Conservation (phyloP, 2,329 filamentous ascomycete species). For the Stagonosporopsis chrysanthemi region DNA sequence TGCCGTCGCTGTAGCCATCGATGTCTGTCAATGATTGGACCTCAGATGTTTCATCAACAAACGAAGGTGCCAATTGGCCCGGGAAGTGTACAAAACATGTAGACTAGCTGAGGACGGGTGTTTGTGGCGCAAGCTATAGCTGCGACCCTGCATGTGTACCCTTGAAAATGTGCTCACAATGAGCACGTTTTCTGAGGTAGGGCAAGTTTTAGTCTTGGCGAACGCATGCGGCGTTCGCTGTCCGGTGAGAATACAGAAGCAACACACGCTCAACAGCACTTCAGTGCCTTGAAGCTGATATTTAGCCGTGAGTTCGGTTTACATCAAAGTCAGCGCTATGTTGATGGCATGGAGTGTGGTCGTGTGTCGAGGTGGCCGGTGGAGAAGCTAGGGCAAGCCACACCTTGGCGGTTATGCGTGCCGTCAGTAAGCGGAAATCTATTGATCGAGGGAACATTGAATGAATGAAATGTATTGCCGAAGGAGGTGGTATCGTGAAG, state of each 20-base stretch:
- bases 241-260: slow-evolving; percentile 21
- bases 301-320: not conserved
- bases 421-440: not conserved
- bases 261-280: slow-evolving; percentile 8
- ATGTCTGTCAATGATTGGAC: slow-evolving; percentile 3
- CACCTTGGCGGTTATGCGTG: not conserved
- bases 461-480: not conserved
- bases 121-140: slow-evolving; percentile 39
- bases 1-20: not conserved
- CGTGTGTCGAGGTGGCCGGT: not conserved
- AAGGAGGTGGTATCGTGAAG: slow-evolving; percentile 10
- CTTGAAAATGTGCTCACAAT: slow-evolving; percentile 34
- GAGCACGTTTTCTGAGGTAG: slow-evolving; percentile 42
- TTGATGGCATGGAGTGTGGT: not conserved
- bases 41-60: not conserved
- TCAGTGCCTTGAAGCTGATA: not conserved
- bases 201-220: too few species aligned
- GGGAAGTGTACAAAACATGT: slow-evolving; percentile 4
- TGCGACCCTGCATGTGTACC: slow-evolving; percentile 25
- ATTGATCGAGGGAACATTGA: not conserved
- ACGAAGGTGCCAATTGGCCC: slow-evolving; percentile 1
- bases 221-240: slow-evolving; percentile 19
- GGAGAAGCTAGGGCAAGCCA: not conserved
- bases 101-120: slow-evolving; percentile 10
- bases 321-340: not conserved